Percentiles rank a stretch among this genome's conserved stretches.
phyloP scores from a whole-genome alignment of 345 rosid species.

The Arabidopsis thaliana region DNA sequence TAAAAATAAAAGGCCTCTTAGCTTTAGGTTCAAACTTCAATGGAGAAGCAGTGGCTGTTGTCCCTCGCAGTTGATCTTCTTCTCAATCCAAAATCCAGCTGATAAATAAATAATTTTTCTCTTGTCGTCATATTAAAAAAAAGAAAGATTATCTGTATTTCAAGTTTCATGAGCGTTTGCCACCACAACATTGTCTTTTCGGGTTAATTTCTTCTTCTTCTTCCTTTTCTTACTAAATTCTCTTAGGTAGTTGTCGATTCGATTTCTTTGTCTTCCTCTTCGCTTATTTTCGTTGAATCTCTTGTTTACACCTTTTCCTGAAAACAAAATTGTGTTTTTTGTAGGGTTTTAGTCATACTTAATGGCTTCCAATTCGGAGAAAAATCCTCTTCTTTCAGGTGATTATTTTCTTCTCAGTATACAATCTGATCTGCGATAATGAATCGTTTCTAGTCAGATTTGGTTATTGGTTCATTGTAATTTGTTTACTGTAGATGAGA shows the following conservation, averaged over 20 bases:
- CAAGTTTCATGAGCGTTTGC: constrained; percentile 34
- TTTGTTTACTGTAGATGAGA: constrained; percentile 54
- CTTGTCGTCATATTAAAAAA: neutral
- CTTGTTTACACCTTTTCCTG: neutral
- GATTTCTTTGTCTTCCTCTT: constrained; percentile 19
- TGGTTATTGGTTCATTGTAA: constrained; percentile 5
- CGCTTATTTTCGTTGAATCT: neutral
- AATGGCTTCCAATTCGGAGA: constrained; percentile 71
- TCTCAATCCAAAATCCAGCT: constrained; percentile 23
- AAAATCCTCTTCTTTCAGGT: constrained; percentile 67
- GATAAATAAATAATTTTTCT: neutral
- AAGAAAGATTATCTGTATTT: constrained; percentile 28
- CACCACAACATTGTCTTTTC: constrained; percentile 45
- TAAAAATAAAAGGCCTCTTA: no score
- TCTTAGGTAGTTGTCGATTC: constrained; percentile 23
- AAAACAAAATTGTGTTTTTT: neutral
- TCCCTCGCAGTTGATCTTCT: constrained; percentile 21
- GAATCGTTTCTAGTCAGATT: constrained; percentile 32
- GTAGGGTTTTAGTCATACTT: constrained; percentile 33
- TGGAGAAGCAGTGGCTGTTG: constrained; percentile 43
- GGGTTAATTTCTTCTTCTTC: constrained; percentile 25
- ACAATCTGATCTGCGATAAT: constrained; percentile 26
- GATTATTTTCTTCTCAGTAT: neutral
- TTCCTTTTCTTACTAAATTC: constrained; percentile 9
- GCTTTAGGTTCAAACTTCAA: constrained; percentile 32